Evolutionary conservation across 164 flowering plant genomes (phyloP).

Genomic region (Paratinospora sagittata): DNA sequence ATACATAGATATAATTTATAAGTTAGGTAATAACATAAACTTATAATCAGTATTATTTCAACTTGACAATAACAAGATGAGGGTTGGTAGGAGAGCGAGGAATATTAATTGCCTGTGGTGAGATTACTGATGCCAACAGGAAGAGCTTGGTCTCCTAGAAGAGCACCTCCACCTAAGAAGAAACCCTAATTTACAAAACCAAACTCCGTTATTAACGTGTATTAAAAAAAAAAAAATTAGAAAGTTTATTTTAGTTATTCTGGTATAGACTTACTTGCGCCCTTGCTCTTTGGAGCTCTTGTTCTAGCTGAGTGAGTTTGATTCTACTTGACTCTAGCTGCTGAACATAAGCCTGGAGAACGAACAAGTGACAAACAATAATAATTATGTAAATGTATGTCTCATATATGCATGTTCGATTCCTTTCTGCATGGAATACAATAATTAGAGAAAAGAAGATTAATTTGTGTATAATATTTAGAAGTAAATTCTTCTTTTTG

Average conservation of each 20-base stretch:
- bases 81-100: not conserved
- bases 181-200: conserved; percentile 46
- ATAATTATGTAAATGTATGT: too few species aligned
- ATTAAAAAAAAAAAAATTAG: too few species aligned
- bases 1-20: not conserved
- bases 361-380: conserved; percentile 1
- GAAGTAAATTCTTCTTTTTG: not conserved
- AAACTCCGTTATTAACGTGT: not conserved
- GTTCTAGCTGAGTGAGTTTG: conserved; percentile 85
- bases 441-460: too few species aligned
- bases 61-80: not conserved
- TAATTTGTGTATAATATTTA: not conserved
- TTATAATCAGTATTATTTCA: too few species aligned
- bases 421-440: too few species aligned
- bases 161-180: conserved; percentile 56
- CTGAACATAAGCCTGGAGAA: conserved; percentile 91
- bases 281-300: conserved; percentile 90
- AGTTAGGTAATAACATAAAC: not conserved
- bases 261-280: conserved; percentile 50
- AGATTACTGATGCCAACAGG: conserved; percentile 41
- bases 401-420: too few species aligned
- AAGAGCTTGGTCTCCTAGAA: conserved; percentile 65
- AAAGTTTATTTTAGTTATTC: not conserved
- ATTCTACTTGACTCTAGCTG: conserved; percentile 93
- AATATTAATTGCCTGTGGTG: conserved; percentile 45